phyloP scores from a whole-genome alignment of 192 early-diverging fungal species.

The Neocallimastix lanati region DNA sequence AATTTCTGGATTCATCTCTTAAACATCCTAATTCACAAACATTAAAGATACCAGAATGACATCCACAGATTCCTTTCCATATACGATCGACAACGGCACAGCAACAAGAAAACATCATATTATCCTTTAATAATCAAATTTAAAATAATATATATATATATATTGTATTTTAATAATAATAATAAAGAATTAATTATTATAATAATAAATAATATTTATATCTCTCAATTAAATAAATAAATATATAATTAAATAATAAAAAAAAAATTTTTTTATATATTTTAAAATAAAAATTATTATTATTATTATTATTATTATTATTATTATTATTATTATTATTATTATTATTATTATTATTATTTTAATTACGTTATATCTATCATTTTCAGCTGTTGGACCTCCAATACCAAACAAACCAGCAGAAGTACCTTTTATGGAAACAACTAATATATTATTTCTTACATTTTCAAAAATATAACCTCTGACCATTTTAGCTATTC shows the following conservation, averaged over 20 bases:
- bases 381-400: slow-evolving; percentile 48
- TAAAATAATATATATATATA: no score
- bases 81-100: slow-evolving; percentile 65
- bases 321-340: not conserved
- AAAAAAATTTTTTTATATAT: slow-evolving; percentile 21
- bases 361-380: slow-evolving; percentile 47
- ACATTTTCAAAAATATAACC: slow-evolving; percentile 72
- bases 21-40: not conserved
- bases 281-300: slow-evolving; percentile 10
- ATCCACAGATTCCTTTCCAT: slow-evolving; percentile 75
- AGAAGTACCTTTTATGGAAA: slow-evolving; percentile 77
- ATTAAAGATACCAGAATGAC: slow-evolving; percentile 25
- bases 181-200: no score
- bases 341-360: not conserved
- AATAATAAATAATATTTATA: no score
- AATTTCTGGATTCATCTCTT: not conserved
- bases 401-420: slow-evolving; percentile 43
- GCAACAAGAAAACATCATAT: slow-evolving; percentile 89
- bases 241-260: no score
- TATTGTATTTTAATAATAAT: no score
- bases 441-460: slow-evolving; percentile 44
- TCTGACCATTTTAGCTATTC: slow-evolving; percentile 14
- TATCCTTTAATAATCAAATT: no score
- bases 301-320: slow-evolving; percentile 10
- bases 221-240: no score